Conservation (phyloP, 2,329 filamentous ascomycete genomes). For the Aspergillus calidoustus region DNA sequence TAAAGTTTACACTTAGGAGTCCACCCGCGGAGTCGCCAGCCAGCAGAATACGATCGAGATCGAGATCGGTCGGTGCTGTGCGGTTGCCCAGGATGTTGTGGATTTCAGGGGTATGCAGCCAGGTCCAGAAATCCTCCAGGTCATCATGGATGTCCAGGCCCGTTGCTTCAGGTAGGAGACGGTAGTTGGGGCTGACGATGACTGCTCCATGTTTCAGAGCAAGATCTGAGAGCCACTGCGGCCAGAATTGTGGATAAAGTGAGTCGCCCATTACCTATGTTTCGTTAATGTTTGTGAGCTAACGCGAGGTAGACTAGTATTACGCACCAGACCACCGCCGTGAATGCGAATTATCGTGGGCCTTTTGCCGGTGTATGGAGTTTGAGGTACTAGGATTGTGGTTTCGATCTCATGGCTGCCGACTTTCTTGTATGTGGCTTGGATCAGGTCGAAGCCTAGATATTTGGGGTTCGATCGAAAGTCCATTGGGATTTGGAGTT, state of each 20-base stretch:
- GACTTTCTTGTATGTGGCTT: constrained; percentile 48
- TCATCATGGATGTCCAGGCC: constrained; percentile 54
- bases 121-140: constrained; percentile 54
- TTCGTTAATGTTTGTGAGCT: not conserved
- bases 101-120: constrained; percentile 39
- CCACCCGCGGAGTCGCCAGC: constrained; percentile 39
- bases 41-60: constrained; percentile 32
- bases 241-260: constrained; percentile 33
- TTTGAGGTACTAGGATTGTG: constrained; percentile 46
- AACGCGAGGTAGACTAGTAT: not conserved
- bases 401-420: constrained; percentile 39
- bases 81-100: constrained; percentile 15
- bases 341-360: constrained; percentile 51
- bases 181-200: constrained; percentile 55
- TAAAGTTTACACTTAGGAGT: constrained; percentile 33
- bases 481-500: not conserved
- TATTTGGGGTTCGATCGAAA: not conserved
- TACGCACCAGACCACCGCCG: constrained; percentile 49
- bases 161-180: constrained; percentile 54
- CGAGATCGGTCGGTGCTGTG: constrained; percentile 22
- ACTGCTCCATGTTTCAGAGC: constrained; percentile 48
- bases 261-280: constrained; percentile 36
- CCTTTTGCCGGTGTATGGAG: constrained; percentile 37
- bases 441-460: constrained; percentile 43
- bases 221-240: constrained; percentile 45